phyloP scores from a whole-genome alignment of 139 green algal genomes.

The Auxenochlorella protothecoides region DNA sequence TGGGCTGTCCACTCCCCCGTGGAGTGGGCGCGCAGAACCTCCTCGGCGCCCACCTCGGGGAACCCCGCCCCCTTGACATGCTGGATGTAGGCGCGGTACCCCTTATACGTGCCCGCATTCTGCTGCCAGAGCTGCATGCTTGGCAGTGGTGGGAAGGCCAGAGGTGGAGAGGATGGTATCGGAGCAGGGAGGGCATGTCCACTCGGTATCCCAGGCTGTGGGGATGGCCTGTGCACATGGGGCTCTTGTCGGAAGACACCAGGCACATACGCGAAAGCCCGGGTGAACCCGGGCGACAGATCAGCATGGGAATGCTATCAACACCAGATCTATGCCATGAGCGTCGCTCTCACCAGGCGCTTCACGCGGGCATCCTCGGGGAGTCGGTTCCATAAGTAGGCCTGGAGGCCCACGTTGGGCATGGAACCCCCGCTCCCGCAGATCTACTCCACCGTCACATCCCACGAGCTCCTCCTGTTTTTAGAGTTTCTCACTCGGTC shows the following conservation, averaged over 20 bases:
- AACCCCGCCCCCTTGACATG: conserved; percentile 2
- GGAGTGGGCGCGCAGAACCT: not conserved
- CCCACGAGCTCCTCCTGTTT: not conserved
- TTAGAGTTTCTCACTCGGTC: not conserved
- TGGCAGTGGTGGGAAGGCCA: not conserved
- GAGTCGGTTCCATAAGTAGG: conserved; percentile 4
- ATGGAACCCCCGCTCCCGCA: not conserved
- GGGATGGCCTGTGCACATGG: too few relatives aligned
- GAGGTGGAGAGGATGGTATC: not conserved
- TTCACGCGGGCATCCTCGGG: not conserved
- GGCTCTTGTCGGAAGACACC: too few relatives aligned
- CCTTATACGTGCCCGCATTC: conserved; percentile 8
- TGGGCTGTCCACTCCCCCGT: not conserved
- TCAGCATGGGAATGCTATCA: too few relatives aligned
- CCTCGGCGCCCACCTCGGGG: not conserved
- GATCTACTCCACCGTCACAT: not conserved
- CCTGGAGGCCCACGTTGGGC: not conserved
- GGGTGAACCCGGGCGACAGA: too few relatives aligned
- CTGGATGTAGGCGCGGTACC: conserved; percentile 5
- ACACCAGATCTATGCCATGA: too few relatives aligned
- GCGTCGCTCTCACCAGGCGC: not conserved
- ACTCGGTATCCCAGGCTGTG: too few relatives aligned
- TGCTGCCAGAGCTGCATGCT: conserved; percentile 1
- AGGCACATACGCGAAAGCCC: too few relatives aligned
- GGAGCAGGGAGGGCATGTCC: too few relatives aligned